phyloP scores from a whole-genome alignment of 164 flowering plant species.

The Umbilicus rupestris region DNA sequence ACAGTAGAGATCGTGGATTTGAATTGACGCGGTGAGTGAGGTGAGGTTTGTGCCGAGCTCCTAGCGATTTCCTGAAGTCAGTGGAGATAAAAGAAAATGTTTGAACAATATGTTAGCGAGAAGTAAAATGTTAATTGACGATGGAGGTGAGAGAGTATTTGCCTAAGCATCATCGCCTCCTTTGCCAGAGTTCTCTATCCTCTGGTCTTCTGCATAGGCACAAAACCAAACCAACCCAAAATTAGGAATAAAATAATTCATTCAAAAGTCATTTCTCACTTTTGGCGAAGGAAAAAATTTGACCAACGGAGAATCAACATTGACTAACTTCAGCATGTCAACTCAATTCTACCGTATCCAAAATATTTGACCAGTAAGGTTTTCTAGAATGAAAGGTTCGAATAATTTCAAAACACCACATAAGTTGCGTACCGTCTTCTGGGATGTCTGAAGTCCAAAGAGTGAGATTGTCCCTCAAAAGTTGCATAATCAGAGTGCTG shows the following conservation, averaged over 20 bases:
- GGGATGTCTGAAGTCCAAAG: background rate
- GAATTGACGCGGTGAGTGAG: too few species aligned
- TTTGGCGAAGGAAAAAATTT: background rate
- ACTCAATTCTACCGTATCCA: too few species aligned
- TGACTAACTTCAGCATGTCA: too few species aligned
- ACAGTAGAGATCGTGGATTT: too few species aligned
- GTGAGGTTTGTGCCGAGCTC: too few species aligned
- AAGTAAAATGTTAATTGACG: too few species aligned
- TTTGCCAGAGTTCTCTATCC: background rate
- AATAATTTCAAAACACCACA: background rate
- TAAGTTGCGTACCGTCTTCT: background rate
- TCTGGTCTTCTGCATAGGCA: background rate
- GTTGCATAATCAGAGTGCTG: conserved; percentile 2
- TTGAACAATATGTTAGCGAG: too few species aligned
- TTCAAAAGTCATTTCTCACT: background rate
- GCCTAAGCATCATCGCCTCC: background rate
- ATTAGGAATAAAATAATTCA: background rate
- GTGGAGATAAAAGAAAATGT: too few species aligned
- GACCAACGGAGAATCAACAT: too few species aligned
- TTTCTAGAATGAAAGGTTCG: too few species aligned
- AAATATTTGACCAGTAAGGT: too few species aligned
- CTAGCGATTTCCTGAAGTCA: too few species aligned
- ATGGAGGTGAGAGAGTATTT: background rate
- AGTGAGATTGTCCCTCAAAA: background rate
- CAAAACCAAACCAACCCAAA: background rate